These are phyloP conservation scores for Colletotrichum horii DNA, from an alignment of 2,329 filamentous ascomycete genomes.

Conservation along the genomic window DNA sequence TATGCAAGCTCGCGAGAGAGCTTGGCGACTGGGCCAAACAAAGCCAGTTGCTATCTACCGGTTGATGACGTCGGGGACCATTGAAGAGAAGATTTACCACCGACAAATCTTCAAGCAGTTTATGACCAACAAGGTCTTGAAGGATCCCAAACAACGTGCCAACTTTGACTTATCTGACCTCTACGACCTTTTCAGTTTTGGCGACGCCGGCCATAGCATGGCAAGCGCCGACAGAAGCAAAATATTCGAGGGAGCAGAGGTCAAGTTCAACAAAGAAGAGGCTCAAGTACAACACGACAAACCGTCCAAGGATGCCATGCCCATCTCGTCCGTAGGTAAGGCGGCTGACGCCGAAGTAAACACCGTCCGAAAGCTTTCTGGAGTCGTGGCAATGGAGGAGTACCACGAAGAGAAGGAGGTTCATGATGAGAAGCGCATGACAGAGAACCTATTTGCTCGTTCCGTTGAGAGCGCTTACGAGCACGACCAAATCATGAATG, in stretches of 20 bases:
- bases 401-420: conserved; percentile 60
- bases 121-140: conserved; percentile 93
- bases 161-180: conserved; percentile 90
- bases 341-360: conserved; percentile 24
- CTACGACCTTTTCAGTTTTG: conserved; percentile 88
- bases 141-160: conserved; percentile 90
- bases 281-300: conserved; percentile 25
- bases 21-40: conserved; percentile 95
- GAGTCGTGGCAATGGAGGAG: conserved; percentile 69
- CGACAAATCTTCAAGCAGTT: conserved; percentile 99
- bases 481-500: conserved; percentile 89
- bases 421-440: conserved; percentile 74
- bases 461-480: conserved; percentile 91
- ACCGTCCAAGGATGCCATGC: conserved; percentile 5
- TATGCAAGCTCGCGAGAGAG: conserved; percentile 90
- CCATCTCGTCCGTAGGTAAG: background rate
- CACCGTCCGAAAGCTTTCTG: conserved; percentile 57
- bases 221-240: conserved; percentile 82
- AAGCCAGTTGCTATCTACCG: conserved; percentile 95
- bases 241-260: conserved; percentile 87
- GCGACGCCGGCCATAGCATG: conserved; percentile 61
- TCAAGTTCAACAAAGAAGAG: conserved; percentile 43
- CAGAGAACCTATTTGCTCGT: conserved; percentile 87
- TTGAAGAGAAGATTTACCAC: conserved; percentile 99
- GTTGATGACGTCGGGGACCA: conserved; percentile 96